Percentiles rank a stretch among this genome's conserved stretches.
These are phyloP conservation scores for Condylostoma magnum DNA, from an alignment of 169 alveolate genomes.

Conservation along the genomic window DNA sequence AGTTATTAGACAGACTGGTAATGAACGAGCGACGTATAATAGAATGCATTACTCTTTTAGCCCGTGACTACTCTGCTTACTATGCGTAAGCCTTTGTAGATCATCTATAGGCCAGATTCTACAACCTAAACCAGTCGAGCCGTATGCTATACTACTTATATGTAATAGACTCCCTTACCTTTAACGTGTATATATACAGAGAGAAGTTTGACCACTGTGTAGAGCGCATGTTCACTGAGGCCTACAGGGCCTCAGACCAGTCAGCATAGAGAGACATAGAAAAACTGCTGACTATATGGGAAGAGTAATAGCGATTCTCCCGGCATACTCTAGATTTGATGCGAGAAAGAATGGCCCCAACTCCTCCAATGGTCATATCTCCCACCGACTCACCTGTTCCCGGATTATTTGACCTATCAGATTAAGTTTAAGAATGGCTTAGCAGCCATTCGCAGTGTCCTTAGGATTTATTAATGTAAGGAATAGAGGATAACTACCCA, in stretches of 20 bases:
- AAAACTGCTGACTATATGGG: slow-evolving; percentile 16
- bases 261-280: neutral
- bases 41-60: slow-evolving; percentile 22
- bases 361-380: slow-evolving; percentile 17
- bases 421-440: slow-evolving; percentile 6
- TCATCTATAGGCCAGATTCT: neutral
- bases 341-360: slow-evolving; percentile 29
- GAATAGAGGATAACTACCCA: neutral
- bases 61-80: slow-evolving; percentile 16
- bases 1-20: slow-evolving; percentile 19
- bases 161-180: slow-evolving; percentile 25
- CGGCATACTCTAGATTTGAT: neutral
- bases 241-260: neutral
- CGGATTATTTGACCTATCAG: slow-evolving; percentile 22
- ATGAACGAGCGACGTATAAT: slow-evolving; percentile 11
- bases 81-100: neutral
- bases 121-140: neutral
- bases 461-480: neutral
- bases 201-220: neutral
- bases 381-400: slow-evolving; percentile 10
- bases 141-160: neutral
- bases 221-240: neutral
- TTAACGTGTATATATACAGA: slow-evolving; percentile 2
- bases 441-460: slow-evolving; percentile 9
- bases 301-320: slow-evolving; percentile 11